Evolutionary conservation across 2,329 filamentous ascomycete species (phyloP), one percentile per base, ranked within the genome.

Genomic region (Microdochium nivale): DNA sequence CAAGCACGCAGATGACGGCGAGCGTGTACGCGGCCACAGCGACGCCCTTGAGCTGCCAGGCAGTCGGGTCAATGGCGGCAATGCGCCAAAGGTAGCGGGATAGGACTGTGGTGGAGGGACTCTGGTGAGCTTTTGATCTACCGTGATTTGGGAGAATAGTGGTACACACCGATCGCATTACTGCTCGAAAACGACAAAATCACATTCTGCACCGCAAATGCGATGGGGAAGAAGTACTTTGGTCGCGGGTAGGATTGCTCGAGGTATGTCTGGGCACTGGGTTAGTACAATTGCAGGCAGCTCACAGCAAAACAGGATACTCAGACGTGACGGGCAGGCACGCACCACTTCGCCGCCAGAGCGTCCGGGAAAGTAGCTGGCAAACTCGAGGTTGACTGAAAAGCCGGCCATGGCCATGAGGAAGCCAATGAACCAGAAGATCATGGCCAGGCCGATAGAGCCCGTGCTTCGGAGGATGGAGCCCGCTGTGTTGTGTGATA

Each of bases 41-140:
- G 2, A 87, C 77, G 1, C 83, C 85, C 60, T 87, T 87, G 50
- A 79, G 62, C 59, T 87, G 71, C 85, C 84, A 88, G n/a, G 71
- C 67, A 0, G 76, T 75, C 0, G 80, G 76, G 0, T 63, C 65
- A 0, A 69, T 62, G 0, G 73, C 78, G 1, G 70, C 75, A 44
- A 83, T 80, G 9, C 74, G 72, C 65, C 79, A 88, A 0, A 87
- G 62, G 56, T 88, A 88, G 37, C 77, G 69, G 0, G 84, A 78
- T 25, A 86, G 63, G 0, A 87, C 81, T 74, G 51, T 7, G 25
- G 54, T 21, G 24, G 2, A n/a, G 1, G 0, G 24, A n/a, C n/a
- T n/a, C n/a, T n/a, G n/a, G n/a, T n/a, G n/a, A n/a, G n/a, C n/a
- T n/a, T 3, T n/a, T 40, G 35, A 19, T 8, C 14, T 33, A 33